A percentile compares a stretch with the other conserved stretches of the same genome.
These are phyloP conservation scores for Vickermania spadyakhi DNA, from an alignment of 208 protist species.

Conservation along the genomic window DNA sequence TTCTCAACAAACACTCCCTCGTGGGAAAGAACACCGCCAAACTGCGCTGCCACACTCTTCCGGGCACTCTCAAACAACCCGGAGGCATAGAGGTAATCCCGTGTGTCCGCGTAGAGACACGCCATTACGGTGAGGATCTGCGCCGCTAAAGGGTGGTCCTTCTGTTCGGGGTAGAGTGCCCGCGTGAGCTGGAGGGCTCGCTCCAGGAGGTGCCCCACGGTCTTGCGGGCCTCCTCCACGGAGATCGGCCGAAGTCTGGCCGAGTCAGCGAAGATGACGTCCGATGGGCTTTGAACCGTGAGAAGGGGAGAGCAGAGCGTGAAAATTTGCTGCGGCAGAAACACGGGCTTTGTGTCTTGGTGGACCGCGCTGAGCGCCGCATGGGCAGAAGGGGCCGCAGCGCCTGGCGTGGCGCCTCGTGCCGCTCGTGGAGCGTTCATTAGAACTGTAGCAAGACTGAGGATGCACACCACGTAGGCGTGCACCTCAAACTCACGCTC, in stretches of 20 bases:
- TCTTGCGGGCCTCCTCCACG: slow-evolving; percentile 38
- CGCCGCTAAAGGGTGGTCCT: slow-evolving; percentile 47
- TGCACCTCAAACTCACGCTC: slow-evolving; percentile 30
- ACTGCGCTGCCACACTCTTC: slow-evolving; percentile 46
- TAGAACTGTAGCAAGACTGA: slow-evolving; percentile 62
- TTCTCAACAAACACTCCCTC: slow-evolving; percentile 46
- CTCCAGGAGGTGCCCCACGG: slow-evolving; percentile 49
- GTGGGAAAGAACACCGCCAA: slow-evolving; percentile 36
- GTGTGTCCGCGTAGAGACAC: slow-evolving; percentile 78
- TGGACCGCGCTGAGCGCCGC: slow-evolving; percentile 11
- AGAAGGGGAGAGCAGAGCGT: slow-evolving; percentile 46
- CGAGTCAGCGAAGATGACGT: slow-evolving; percentile 50
- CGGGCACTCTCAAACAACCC: slow-evolving; percentile 71
- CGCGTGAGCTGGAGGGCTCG: slow-evolving; percentile 70
- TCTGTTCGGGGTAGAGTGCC: slow-evolving; percentile 31
- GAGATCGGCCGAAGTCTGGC: slow-evolving; percentile 17
- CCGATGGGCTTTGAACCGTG: slow-evolving; percentile 35
- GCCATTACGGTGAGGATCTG: slow-evolving; percentile 65
- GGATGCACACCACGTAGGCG: slow-evolving; percentile 50
- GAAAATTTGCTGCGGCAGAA: slow-evolving; percentile 68
- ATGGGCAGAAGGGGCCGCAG: background rate
- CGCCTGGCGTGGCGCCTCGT: background rate
- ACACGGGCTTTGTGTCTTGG: slow-evolving; percentile 54
- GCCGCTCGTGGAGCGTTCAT: slow-evolving; percentile 42
- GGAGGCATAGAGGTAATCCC: slow-evolving; percentile 84